Conservation (phyloP, 2,329 filamentous ascomycete genomes). For the Sarocladiaceae sp. region DNA sequence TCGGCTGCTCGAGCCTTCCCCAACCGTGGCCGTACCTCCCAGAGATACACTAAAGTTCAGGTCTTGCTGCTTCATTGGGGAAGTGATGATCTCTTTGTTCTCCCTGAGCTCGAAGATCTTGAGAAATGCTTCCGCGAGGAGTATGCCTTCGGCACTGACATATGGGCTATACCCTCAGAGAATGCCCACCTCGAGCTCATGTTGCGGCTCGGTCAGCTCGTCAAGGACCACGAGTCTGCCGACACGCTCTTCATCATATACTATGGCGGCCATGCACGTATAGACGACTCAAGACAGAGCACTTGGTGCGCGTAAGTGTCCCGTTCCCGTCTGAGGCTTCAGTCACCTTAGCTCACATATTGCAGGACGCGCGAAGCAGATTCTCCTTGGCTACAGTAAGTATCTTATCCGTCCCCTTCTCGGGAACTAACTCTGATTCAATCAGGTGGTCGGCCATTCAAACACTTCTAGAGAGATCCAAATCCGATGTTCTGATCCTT, state of each 20-base stretch:
- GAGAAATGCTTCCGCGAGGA: slow-evolving; percentile 48
- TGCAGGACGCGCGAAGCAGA: slow-evolving; percentile 38
- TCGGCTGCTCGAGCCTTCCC: slow-evolving; percentile 51
- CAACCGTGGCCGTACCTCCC: slow-evolving; percentile 44
- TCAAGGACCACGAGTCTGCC: slow-evolving; percentile 49
- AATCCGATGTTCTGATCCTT: slow-evolving; percentile 51
- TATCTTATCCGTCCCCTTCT: slow-evolving; percentile 8
- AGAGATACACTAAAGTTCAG: slow-evolving; percentile 50
- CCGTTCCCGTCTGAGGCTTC: background rate
- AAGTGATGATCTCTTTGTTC: slow-evolving; percentile 51
- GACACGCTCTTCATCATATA: slow-evolving; percentile 53
- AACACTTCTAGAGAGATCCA: slow-evolving; percentile 49
- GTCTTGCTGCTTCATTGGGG: slow-evolving; percentile 51
- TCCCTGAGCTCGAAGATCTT: slow-evolving; percentile 51
- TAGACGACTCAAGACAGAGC: slow-evolving; percentile 53
- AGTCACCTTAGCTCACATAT: slow-evolving; percentile 17
- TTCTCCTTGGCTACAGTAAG: slow-evolving; percentile 51
- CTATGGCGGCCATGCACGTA: slow-evolving; percentile 54
- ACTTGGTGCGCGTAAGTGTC: slow-evolving; percentile 52
- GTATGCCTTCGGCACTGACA: slow-evolving; percentile 51
- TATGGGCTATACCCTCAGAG: slow-evolving; percentile 51
- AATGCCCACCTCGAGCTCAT: slow-evolving; percentile 54
- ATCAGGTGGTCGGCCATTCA: slow-evolving; percentile 53
- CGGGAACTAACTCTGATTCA: background rate
- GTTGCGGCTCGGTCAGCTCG: slow-evolving; percentile 48